These are phyloP conservation scores for Gloeopeniophorella convolvens DNA, from an alignment of 768 basidiomycete genomes.

Conservation along the genomic window DNA sequence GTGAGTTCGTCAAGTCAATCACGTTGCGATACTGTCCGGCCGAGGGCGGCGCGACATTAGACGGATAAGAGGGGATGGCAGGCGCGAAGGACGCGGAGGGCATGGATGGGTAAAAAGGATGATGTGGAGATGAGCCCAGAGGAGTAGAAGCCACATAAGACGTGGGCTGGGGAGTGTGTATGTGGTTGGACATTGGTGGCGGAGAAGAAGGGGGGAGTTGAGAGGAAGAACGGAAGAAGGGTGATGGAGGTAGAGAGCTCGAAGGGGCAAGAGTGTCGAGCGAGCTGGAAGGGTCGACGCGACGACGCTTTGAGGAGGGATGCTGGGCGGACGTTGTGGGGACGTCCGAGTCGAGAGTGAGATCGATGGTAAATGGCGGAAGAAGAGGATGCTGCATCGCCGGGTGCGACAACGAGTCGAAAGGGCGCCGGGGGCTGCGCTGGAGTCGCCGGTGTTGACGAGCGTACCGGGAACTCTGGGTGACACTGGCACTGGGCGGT, in stretches of 20 bases:
- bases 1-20: slow-evolving; percentile 13
- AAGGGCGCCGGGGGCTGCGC: neutral
- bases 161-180: neutral
- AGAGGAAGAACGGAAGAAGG: neutral
- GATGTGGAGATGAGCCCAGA: neutral
- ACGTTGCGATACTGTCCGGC: slow-evolving; percentile 3
- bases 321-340: slow-evolving; percentile 21
- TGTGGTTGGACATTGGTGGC: neutral
- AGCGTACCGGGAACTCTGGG: too few relatives aligned
- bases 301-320: slow-evolving; percentile 16
- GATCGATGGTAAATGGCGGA: slow-evolving; percentile 56
- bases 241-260: slow-evolving; percentile 10
- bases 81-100: slow-evolving; percentile 32
- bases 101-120: neutral
- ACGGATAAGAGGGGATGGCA: slow-evolving; percentile 21
- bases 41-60: slow-evolving; percentile 2
- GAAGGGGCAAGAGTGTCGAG: too few relatives aligned
- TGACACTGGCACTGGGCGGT: too few relatives aligned
- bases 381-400: slow-evolving; percentile 28
- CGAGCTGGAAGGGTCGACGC: slow-evolving; percentile 10
- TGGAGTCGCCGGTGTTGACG: too few relatives aligned
- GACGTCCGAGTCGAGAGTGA: slow-evolving; percentile 63
- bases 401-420: slow-evolving; percentile 1
- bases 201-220: neutral
- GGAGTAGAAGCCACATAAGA: too few relatives aligned